A percentile compares a stretch with the other conserved stretches of the same genome.
Conservation (phyloP, 345 rosid genomes). For the Kernera saxatilis region DNA sequence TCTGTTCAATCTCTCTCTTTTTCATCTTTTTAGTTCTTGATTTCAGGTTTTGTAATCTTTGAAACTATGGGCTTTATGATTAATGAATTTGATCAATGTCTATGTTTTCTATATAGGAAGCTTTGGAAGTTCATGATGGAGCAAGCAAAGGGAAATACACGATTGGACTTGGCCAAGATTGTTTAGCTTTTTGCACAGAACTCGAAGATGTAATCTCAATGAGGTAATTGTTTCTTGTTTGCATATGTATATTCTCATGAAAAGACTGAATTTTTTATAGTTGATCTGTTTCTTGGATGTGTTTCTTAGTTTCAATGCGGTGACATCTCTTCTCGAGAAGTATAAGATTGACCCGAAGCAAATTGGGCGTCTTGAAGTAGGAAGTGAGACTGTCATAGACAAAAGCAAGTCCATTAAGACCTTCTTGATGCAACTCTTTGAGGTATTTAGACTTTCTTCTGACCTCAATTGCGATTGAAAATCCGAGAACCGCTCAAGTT, state of each 20-base stretch:
- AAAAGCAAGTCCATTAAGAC: constrained; percentile 99
- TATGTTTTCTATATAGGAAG: constrained; percentile 47
- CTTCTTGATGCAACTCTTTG: constrained; percentile 96
- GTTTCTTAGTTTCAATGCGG: constrained; percentile 72
- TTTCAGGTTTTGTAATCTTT: not conserved
- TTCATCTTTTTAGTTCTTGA: not conserved
- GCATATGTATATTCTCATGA: not conserved
- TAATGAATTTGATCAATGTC: not conserved
- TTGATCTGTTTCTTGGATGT: constrained; percentile 10
- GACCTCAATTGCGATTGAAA: not conserved
- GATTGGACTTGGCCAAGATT: constrained; percentile 98
- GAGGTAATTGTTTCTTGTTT: constrained; percentile 45
- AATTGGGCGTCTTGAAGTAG: constrained; percentile 97
- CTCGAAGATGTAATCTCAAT: constrained; percentile 99
- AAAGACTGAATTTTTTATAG: not conserved
- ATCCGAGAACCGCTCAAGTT: not conserved
- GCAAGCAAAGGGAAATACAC: constrained; percentile 98
- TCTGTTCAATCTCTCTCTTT: not conserved
- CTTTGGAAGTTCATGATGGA: constrained; percentile 91
- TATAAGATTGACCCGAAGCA: constrained; percentile 85
- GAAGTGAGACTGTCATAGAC: constrained; percentile 98
- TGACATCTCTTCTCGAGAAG: constrained; percentile 85
- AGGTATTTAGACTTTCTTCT: constrained; percentile 44
- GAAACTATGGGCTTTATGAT: not conserved
- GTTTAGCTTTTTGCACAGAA: constrained; percentile 94